Evolutionary conservation across 495 filamentous ascomycete species (phyloP).

Genomic region (Mytilinidion resinicola): DNA sequence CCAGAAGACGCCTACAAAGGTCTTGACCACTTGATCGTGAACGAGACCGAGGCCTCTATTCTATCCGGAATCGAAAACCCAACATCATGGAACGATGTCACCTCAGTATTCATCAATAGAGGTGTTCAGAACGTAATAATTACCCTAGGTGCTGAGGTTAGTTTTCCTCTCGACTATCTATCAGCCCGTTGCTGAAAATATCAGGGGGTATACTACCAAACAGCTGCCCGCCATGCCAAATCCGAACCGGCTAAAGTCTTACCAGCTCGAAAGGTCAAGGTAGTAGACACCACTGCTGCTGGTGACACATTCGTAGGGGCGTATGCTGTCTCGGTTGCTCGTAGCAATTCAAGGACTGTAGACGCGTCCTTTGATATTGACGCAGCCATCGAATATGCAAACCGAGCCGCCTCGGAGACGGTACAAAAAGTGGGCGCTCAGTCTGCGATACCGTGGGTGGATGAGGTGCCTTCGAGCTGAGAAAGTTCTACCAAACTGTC

Average conservation of each 20-base stretch:
- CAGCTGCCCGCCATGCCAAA: constrained; percentile 10
- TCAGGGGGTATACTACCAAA: constrained; percentile 31
- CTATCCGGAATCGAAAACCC: constrained; percentile 47
- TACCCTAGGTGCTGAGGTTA: constrained; percentile 74
- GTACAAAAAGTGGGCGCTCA: constrained; percentile 78
- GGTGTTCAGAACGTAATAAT: constrained; percentile 74
- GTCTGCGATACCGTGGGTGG: constrained; percentile 79
- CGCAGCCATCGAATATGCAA: constrained; percentile 59
- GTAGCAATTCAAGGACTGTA: constrained; percentile 39
- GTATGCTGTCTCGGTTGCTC: constrained; percentile 65
- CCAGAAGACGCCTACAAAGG: constrained; percentile 60
- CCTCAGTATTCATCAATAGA: constrained; percentile 51
- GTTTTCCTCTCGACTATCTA: constrained; percentile 46
- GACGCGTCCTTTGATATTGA: constrained; percentile 37
- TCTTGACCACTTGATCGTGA: constrained; percentile 77
- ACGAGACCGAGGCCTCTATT: constrained; percentile 82
- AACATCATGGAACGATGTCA: constrained; percentile 19
- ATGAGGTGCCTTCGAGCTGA: constrained; percentile 51
- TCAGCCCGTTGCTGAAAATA: neutral
- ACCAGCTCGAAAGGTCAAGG: constrained; percentile 52
- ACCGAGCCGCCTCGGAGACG: constrained; percentile 65
- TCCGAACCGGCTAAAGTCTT: constrained; percentile 29
- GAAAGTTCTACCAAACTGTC: too few relatives aligned
- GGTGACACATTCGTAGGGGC: constrained; percentile 91
- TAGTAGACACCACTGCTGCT: constrained; percentile 90